These are phyloP conservation scores for Yarrowia yakushimensis DNA, from an alignment of 805 yeast species.

Conservation along the genomic window DNA sequence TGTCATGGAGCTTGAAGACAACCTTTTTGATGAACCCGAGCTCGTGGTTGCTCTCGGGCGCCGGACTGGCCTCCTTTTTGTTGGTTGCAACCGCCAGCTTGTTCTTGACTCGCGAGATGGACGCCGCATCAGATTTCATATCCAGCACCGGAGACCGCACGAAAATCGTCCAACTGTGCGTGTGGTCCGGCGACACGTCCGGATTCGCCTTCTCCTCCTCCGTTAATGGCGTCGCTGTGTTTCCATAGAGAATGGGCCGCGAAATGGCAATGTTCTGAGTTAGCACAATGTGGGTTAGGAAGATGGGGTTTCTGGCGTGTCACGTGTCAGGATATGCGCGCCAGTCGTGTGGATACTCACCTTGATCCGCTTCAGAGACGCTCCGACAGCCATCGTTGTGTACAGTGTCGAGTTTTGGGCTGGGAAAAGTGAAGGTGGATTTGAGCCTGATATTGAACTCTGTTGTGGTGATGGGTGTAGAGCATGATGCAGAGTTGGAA, in stretches of 20 bases:
- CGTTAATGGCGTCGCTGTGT: slow-evolving; percentile 66
- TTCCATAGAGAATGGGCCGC: slow-evolving; percentile 79
- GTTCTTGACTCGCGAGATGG: slow-evolving; percentile 20
- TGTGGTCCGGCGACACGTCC: slow-evolving; percentile 79
- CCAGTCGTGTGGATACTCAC: background rate
- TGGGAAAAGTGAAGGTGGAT: background rate
- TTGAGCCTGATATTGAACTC: slow-evolving; percentile 7
- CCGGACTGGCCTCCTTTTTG: slow-evolving; percentile 25
- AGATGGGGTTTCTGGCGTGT: background rate
- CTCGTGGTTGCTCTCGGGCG: slow-evolving; percentile 47
- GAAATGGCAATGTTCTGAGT: slow-evolving; percentile 59
- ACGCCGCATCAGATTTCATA: slow-evolving; percentile 41
- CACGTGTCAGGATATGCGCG: too few relatives aligned
- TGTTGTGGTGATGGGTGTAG: background rate
- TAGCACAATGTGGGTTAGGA: background rate
- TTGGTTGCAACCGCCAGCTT: slow-evolving; percentile 22
- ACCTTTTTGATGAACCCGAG: slow-evolving; percentile 81
- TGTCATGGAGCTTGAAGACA: slow-evolving; percentile 91
- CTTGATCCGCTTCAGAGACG: slow-evolving; percentile 15
- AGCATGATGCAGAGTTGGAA: too few relatives aligned
- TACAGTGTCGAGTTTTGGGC: background rate
- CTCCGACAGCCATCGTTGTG: slow-evolving; percentile 8
- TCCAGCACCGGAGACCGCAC: slow-evolving; percentile 59
- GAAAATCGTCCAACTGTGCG: slow-evolving; percentile 94
- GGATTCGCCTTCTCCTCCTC: slow-evolving; percentile 46